Evolutionary conservation across 1,284 basidiomycete genomes (phyloP).

Genomic region (Bjerkandera adusta): DNA sequence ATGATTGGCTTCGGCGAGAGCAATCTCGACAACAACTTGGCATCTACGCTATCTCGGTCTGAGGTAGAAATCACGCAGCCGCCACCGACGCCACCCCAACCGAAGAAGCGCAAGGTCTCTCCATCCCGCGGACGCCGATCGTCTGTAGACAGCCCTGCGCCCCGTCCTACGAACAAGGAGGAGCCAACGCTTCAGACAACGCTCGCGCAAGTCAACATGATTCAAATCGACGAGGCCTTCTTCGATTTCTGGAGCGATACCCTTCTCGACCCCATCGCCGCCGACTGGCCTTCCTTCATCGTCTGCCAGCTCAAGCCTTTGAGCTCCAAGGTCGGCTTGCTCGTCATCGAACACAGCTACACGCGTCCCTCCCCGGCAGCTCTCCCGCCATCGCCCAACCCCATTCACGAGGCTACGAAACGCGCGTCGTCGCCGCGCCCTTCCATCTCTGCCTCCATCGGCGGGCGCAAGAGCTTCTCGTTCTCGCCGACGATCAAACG

Average conservation of each 20-base stretch:
- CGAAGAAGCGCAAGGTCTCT: conserved; percentile 28
- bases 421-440: conserved; percentile 47
- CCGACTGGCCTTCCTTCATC: conserved; percentile 63
- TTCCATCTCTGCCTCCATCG: conserved; percentile 44
- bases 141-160: conserved; percentile 26
- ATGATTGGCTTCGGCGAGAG: conserved; percentile 58
- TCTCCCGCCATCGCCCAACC: conserved; percentile 18
- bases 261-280: conserved; percentile 59
- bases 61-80: conserved; percentile 55
- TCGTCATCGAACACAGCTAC: conserved; percentile 63
- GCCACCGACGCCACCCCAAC: conserved; percentile 27
- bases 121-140: conserved; percentile 24
- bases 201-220: conserved; percentile 36
- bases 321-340: conserved; percentile 46
- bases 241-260: conserved; percentile 77
- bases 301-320: conserved; percentile 59
- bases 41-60: conserved; percentile 53
- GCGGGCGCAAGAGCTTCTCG: conserved; percentile 35
- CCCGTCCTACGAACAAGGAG: conserved; percentile 11
- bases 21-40: conserved; percentile 43
- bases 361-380: conserved; percentile 37
- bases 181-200: conserved; percentile 2
- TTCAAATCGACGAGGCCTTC: conserved; percentile 74
- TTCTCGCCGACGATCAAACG: conserved; percentile 50
- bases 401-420: conserved; percentile 12